A percentile compares a stretch with the other conserved stretches of the same genome.
phyloP scores from a whole-genome alignment of 306 rosid genomes.

The Phaseolus lunatus region DNA sequence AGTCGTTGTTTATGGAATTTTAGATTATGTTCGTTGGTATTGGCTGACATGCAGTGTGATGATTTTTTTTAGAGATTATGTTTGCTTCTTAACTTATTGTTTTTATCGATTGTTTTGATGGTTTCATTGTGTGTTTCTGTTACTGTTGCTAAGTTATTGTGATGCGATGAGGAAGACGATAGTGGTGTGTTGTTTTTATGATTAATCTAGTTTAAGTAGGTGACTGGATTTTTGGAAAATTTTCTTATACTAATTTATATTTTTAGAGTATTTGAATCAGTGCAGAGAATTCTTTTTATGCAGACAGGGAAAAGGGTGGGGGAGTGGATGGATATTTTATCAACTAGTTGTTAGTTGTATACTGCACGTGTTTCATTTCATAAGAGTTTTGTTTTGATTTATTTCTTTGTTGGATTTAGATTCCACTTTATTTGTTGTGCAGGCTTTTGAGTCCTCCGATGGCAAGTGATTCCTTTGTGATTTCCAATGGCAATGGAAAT shows the following conservation, averaged over 20 bases:
- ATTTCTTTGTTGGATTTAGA: slow-evolving; percentile 44
- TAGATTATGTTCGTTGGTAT: neutral
- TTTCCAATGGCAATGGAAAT: slow-evolving; percentile 31
- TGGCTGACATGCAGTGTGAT: neutral
- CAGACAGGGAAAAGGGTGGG: neutral
- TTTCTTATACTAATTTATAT: slow-evolving; percentile 8
- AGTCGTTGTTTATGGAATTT: slow-evolving; percentile 19
- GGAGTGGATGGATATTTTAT: slow-evolving; percentile 10
- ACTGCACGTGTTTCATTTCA: slow-evolving; percentile 36
- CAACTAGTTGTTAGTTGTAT: neutral
- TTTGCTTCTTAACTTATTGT: neutral
- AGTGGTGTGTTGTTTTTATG: slow-evolving; percentile 3
- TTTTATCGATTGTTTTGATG: slow-evolving; percentile 3
- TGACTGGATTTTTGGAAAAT: neutral
- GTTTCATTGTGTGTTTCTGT: neutral
- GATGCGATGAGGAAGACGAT: neutral
- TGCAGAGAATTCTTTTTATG: neutral
- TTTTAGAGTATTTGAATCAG: neutral
- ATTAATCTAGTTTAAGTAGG: slow-evolving; percentile 1
- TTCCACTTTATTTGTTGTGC: slow-evolving; percentile 49
- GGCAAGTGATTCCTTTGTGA: slow-evolving; percentile 69
- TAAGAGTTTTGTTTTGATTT: neutral
- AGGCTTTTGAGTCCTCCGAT: slow-evolving; percentile 52
- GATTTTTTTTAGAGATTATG: neutral
- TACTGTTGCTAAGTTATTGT: neutral